Percentiles rank a stretch among this genome's conserved stretches.
These are phyloP conservation scores for Microsporum audouinii DNA, from an alignment of 2,329 filamentous ascomycete species.

Conservation along the genomic window DNA sequence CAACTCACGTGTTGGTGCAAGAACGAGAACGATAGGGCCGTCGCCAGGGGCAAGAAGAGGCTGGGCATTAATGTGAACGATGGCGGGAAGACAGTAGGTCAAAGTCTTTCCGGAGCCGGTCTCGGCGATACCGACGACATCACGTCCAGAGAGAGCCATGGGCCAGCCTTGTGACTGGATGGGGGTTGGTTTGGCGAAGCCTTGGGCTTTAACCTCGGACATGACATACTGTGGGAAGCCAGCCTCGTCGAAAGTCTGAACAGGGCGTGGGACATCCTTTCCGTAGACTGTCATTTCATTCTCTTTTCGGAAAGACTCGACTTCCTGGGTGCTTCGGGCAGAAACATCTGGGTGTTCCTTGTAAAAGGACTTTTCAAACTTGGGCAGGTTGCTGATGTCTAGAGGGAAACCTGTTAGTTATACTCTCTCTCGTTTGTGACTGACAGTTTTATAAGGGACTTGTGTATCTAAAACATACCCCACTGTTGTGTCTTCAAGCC, in stretches of 20 bases:
- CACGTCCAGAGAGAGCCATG: conserved; percentile 94
- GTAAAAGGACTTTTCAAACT: conserved; percentile 99
- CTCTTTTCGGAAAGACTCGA: conserved; percentile 76
- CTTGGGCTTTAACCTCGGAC: conserved; percentile 96
- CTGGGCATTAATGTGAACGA: conserved; percentile 99
- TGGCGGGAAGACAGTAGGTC: conserved; percentile 93
- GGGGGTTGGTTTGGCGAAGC: conserved; percentile 82
- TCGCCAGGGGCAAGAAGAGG: conserved; percentile 90
- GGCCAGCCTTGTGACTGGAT: conserved; percentile 99
- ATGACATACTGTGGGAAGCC: conserved; percentile 95
- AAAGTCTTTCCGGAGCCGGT: conserved; percentile 98
- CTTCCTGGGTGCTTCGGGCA: conserved; percentile 61
- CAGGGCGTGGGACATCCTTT: conserved; percentile 73
- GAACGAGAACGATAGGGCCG: conserved; percentile 89
- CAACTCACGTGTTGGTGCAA: conserved; percentile 93
- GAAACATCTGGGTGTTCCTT: conserved; percentile 80
- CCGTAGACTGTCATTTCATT: conserved; percentile 77
- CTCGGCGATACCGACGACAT: conserved; percentile 98
- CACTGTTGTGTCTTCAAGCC: conserved; percentile 79
- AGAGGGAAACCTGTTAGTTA: conserved; percentile 20
- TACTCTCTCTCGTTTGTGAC: background rate
- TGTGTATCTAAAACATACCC: conserved; percentile 48
- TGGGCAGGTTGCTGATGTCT: conserved; percentile 72
- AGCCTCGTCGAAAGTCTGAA: conserved; percentile 95
- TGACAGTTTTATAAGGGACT: background rate